Base-by-base conservation (phyloP, 2,329 filamentous ascomycete genomes). In the Fusarium sp. region DNA sequence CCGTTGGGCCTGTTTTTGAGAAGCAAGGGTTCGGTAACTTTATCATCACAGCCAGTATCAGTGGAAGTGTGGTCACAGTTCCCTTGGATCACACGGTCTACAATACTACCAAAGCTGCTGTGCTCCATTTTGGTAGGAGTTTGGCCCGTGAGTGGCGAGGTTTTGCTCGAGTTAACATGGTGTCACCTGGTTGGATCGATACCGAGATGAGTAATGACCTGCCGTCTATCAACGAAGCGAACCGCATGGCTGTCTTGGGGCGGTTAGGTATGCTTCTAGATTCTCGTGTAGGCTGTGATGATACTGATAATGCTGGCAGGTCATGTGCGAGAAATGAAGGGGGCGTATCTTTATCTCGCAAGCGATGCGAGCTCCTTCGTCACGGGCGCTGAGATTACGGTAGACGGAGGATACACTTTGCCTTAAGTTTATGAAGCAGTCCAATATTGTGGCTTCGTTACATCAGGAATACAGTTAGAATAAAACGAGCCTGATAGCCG, bases 261-360 rank as follows among this genome's bases (percentile, higher is more conserved):
- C 10, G 28, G 1, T 31, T 31, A 31, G 28, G 28, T 31, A 31
- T 31, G 1, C 5, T 31, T 31, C 10, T 5, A 31, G 28, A 4
- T 13, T 31, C 5, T 31, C 9, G 5, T 31, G 3, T 31, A 13
- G 26, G 10, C 8, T 5, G 28, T 13, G 28, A 31, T 11, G 10
- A 10, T 13, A 5, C 28, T 31, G 10, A 31, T 13, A 31, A 1
- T 13, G 5, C n/a, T 84, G 88, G 63, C 84, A 89, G 63, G 88
- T 86, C 84, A 90, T 74, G 87, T 88, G 2, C 89, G 88, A 82
- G 88, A 91, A 80, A 81, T 90, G 63, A 90, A 90, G 83, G 88
- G 87, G 4, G 76, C 84, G 18, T 87, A 86, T 66, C 76, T 87
- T 36, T 86, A 86, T 73, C 76, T 87, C 11, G 82, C 81, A 13